These are phyloP conservation scores for Lachancea kluyveri DNA, from an alignment of 805 yeast species.

Conservation along the genomic window DNA sequence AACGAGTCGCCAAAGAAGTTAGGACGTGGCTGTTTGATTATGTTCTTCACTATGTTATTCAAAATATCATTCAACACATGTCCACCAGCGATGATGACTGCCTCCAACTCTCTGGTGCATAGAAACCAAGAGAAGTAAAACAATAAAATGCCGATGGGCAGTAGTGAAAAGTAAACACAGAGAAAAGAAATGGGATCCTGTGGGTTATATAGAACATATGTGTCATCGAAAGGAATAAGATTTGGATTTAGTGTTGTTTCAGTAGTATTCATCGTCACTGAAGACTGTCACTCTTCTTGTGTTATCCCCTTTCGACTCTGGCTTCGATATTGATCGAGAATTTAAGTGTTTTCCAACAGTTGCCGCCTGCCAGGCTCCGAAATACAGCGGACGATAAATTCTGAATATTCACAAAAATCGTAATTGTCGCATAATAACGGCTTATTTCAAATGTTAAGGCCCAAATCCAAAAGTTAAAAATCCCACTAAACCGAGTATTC, in stretches of 20 bases:
- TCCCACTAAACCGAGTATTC: no score
- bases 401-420: no score
- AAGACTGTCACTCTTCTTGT: no score
- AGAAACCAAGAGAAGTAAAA: constrained; percentile 82
- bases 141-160: constrained; percentile 73
- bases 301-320: no score
- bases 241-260: constrained; percentile 5
- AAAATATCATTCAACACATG: constrained; percentile 72
- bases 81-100: constrained; percentile 77
- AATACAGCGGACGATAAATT: no score
- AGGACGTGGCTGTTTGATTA: constrained; percentile 73
- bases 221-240: constrained; percentile 71
- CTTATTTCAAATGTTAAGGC: no score
- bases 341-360: no score
- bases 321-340: no score
- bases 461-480: no score
- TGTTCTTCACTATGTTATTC: constrained; percentile 60
- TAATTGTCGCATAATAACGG: no score
- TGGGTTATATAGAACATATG: constrained; percentile 76
- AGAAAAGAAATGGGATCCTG: constrained; percentile 51
- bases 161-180: constrained; percentile 67
- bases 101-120: constrained; percentile 76
- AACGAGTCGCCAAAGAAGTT: constrained; percentile 29
- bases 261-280: constrained; percentile 5
- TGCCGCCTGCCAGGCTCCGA: no score